Conservation (phyloP, 192 early-diverging fungal genomes). For the Entomortierella beljakovae region DNA sequence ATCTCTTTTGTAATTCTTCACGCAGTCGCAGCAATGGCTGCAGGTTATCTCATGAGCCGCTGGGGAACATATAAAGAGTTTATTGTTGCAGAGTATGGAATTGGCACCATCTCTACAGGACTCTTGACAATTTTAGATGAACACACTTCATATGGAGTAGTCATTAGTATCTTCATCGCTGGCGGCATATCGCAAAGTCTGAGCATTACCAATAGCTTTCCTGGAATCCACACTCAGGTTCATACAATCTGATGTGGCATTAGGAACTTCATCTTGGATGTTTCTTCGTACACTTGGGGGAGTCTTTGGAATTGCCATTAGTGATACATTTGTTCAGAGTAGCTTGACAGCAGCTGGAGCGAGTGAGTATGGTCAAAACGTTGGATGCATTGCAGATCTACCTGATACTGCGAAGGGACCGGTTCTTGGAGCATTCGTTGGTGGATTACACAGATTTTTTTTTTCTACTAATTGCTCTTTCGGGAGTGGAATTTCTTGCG, state of each 20-base stretch:
- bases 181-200: constrained; percentile 11
- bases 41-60: background rate
- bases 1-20: constrained; percentile 70
- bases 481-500: too few relatives aligned
- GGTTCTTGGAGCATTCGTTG: constrained; percentile 63
- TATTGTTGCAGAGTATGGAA: too few relatives aligned
- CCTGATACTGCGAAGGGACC: constrained; percentile 36
- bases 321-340: constrained; percentile 58
- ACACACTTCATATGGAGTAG: constrained; percentile 5
- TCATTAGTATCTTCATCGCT: constrained; percentile 5
- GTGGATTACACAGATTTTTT: constrained; percentile 61
- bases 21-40: background rate
- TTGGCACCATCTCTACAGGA: constrained; percentile 5
- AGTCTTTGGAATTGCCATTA: constrained; percentile 68
- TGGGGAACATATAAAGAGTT: background rate
- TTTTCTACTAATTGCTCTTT: too few relatives aligned
- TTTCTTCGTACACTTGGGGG: constrained; percentile 56
- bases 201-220: constrained; percentile 2
- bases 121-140: constrained; percentile 31
- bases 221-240: constrained; percentile 18
- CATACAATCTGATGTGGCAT: constrained; percentile 17
- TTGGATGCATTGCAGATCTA: constrained; percentile 31
- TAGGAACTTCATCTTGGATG: constrained; percentile 40
- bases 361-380: constrained; percentile 25
- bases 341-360: constrained; percentile 18